phyloP scores from a whole-genome alignment of 805 yeast genomes.

The Starmerella geochares region DNA sequence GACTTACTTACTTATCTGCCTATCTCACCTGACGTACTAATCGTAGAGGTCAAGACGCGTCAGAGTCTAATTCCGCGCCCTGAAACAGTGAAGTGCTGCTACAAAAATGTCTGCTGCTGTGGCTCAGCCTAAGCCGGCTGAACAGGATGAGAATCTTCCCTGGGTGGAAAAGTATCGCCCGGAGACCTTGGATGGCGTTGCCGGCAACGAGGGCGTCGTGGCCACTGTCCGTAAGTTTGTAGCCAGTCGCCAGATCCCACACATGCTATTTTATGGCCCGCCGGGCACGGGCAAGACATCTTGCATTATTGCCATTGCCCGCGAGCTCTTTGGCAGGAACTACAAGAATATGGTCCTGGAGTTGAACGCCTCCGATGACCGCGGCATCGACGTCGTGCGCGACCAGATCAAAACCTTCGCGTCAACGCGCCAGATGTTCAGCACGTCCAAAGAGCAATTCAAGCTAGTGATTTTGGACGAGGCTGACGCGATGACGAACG shows the following conservation, averaged over 20 bases:
- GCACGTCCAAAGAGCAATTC: conserved; percentile 49
- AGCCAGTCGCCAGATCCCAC: conserved; percentile 75
- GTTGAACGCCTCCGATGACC: conserved; percentile 92
- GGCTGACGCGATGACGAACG: conserved; percentile 95
- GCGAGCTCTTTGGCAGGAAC: conserved; percentile 72
- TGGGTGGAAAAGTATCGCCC: conserved; percentile 96
- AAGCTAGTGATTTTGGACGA: conserved; percentile 88
- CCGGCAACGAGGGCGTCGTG: conserved; percentile 83
- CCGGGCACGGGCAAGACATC: conserved; percentile 94
- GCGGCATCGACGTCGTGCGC: conserved; percentile 96
- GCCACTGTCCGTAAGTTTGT: conserved; percentile 78
- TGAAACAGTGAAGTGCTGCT: background rate
- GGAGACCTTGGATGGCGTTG: conserved; percentile 65
- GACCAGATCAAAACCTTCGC: conserved; percentile 96
- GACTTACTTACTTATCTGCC: background rate
- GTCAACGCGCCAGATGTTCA: conserved; percentile 82
- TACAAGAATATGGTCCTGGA: conserved; percentile 88
- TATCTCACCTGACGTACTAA: background rate
- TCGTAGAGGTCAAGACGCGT: too few relatives aligned
- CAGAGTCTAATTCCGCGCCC: background rate
- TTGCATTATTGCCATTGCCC: conserved; percentile 78
- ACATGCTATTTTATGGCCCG: conserved; percentile 85
- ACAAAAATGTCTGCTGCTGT: background rate
- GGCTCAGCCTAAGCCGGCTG: background rate
- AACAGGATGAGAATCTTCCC: conserved; percentile 20